Evolutionary conservation across 257 asterid species (phyloP).

Genomic region (Solanum bukasovii): DNA sequence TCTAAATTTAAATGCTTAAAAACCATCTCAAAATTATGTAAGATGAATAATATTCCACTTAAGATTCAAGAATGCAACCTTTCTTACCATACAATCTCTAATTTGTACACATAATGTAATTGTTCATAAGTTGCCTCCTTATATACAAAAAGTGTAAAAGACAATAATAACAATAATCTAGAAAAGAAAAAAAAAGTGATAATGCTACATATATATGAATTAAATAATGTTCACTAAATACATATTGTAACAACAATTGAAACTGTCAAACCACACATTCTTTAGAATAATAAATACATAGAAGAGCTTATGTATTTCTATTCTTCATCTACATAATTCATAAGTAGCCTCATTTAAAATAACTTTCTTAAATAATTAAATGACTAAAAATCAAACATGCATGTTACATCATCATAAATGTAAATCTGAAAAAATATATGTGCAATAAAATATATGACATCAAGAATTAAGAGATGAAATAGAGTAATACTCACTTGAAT

Average conservation of each 20-base stretch:
- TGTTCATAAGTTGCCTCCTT: not conserved
- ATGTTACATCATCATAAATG: not conserved
- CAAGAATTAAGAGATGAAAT: not conserved
- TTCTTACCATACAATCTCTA: not conserved
- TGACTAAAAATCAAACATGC: not conserved
- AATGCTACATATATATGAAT: not conserved
- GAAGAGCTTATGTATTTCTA: not conserved
- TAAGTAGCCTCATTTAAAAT: not conserved
- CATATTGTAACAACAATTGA: not conserved
- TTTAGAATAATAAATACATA: not conserved
- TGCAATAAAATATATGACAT: not conserved
- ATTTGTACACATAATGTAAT: not conserved
- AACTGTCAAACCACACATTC: not conserved
- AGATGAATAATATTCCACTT: not conserved
- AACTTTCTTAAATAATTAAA: not conserved
- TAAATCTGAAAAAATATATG: not conserved
- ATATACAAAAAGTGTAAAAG: not conserved
- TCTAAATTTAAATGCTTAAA: not conserved
- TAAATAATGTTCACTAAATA: not conserved
- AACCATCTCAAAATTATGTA: not conserved
- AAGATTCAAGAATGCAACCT: not conserved
- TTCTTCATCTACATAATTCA: not conserved
- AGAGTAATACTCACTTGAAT: not conserved
- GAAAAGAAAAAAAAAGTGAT: not conserved
- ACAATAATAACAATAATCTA: not conserved